Base-by-base conservation (phyloP, 495 filamentous ascomycete species). In the Hypoxylon cercidicola region DNA sequence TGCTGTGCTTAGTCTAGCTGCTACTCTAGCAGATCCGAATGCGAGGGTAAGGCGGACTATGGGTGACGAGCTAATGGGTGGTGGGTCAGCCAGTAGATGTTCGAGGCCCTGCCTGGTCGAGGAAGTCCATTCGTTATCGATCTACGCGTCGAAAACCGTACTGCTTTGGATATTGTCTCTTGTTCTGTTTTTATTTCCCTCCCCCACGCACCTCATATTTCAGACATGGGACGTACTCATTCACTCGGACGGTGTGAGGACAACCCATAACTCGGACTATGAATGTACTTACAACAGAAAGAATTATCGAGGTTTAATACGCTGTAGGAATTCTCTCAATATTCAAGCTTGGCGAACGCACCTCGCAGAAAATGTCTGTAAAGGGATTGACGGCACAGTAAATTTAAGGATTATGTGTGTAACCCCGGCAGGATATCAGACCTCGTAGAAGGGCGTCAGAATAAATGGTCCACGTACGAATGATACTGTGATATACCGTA, bases 71-170 rank as follows among this genome's bases (percentile, higher is more conserved):
- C 25, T 28, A 7, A 28, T 28, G 25, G 25, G 25, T 28, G 25
- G 25, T 51, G 56, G 56, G 47, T 25, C 56, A 32, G 12, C 35
- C 51, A 51, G 12, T 32, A 18, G 9, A 19, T 35, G 10, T 28
- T 30, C 30, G 43, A 59, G 15, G 23, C 4, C 37, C n/a, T 34
- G 34, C 37, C 46, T 18, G 30, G 44, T 49, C 20, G 15, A 49
- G 44, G 28, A n/a, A 40, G 44, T 49, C 18, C 28, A 34, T 39
- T n/a, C 55, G 55, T 40, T 59, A 59, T 51, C 56, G 39, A 15
- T n/a, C 12, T 15, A 41, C 39, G 1, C 15, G n/a, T 41, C 39
- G 39, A 41, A 41, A 41, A 41, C 39, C 16, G 8, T 41, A 41
- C 39, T 23, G 12, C 7, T 3, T 28, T 7, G 25, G 25, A 28